Evolutionary conservation across 345 rosid genomes (phyloP), one percentile per base, ranked within the genome.

Genomic region (Euphorbia lathyris): DNA sequence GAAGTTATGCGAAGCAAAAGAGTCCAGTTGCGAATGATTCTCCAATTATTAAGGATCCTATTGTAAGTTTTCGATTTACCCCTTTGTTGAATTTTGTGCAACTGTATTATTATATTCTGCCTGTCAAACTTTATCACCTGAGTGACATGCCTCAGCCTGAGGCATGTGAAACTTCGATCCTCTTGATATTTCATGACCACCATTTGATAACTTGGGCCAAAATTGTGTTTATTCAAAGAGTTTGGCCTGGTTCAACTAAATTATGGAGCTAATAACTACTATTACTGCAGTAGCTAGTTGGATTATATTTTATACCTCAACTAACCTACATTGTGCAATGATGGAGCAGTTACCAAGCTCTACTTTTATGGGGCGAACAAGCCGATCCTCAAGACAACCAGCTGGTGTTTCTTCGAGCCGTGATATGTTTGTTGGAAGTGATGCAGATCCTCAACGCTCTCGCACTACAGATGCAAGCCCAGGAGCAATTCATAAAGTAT

Each of bases 1-100:
- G 83, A 59, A 86, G 82, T 65, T 81, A 75, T 69, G 80, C 90
- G 23, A 79, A 87, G 85, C 96, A 91, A 69, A 89, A 86, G 76
- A 86, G 81, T 79, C 85, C 90, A 14, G 75, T 78, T 43, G n/a
- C n/a, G n/a, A 85, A 81, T 50, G 90, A 90, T 58, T 76, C 87
- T 69, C 78, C 84, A 68, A 53, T 69, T 63, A 22, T 79, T 11
- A 86, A 79, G 70, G 96, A 90, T 7, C 79, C 86, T n/a, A 61
- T 81, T 80, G 99, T 92, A 86, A 72, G 76, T 74, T 6, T 36
- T 52, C 10, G 38, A 27, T 20, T 16, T 50, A 30, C 2, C 38
- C 17, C 10, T 17, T n/a, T 16, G 27, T 48, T 27, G 17, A 50
- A 66, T 22, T 58, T n/a, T 63, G 48, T 25, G 50, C 13, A 9